These are phyloP conservation scores for Aspergillus glaucus DNA, from an alignment of 2,329 filamentous ascomycete genomes.

Conservation along the genomic window DNA sequence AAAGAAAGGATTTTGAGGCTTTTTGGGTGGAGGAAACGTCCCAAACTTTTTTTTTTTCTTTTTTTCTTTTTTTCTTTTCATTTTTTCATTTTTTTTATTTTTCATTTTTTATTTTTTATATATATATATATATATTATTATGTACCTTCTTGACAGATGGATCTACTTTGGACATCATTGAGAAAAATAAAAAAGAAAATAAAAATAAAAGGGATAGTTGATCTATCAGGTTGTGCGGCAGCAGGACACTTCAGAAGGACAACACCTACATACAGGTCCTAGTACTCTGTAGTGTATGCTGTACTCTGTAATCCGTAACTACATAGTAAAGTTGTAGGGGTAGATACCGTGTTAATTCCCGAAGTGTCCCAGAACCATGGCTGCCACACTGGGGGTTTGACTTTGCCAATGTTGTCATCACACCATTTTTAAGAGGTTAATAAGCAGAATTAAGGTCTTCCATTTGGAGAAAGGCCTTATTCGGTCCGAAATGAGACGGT, in stretches of 20 bases:
- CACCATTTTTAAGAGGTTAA: neutral
- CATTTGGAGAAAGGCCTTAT: neutral
- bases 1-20: constrained; percentile 2
- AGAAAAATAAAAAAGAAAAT: too few species aligned
- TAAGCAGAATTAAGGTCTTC: neutral
- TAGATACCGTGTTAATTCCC: neutral
- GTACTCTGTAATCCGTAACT: neutral
- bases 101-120: neutral
- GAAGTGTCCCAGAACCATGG: neutral
- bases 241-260: constrained; percentile 2
- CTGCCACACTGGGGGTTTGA: neutral
- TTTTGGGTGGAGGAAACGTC: neutral
- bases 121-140: neutral
- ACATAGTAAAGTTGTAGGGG: neutral
- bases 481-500: neutral
- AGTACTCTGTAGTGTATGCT: neutral
- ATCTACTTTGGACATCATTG: neutral
- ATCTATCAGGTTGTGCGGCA: neutral
- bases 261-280: neutral
- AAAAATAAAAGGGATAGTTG: neutral
- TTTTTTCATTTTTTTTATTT: neutral
- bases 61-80: neutral
- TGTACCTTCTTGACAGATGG: neutral
- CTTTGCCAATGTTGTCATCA: neutral
- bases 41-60: constrained; percentile 1